Base-by-base conservation (phyloP, 768 basidiomycete species). In the Cubamyces lactineus region DNA sequence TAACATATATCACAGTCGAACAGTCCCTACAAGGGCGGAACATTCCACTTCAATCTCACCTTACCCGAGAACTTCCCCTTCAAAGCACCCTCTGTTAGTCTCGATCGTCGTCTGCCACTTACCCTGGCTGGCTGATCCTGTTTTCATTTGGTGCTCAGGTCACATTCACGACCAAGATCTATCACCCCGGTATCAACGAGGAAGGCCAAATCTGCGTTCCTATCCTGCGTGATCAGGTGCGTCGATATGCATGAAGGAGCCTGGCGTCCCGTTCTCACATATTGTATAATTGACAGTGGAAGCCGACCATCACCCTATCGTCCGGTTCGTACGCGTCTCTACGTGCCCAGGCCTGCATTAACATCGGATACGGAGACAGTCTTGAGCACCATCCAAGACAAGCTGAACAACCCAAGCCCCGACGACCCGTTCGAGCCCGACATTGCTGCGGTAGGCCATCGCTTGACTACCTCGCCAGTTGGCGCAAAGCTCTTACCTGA, bases 381-480 rank as follows among this genome's bases (percentile, higher is more conserved):
- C 1, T 81, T 94, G 19, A 78, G 79, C 24, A 84, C 86, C 50
- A 85, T 94, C 61, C 87, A 90, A 72, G 91, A 93, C 71, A 94
- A 94, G 75, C 70, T 94, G 53, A 93, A 93, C 72, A 92, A 94
- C 72, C 92, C 92, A 17, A 91, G 88, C 71, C 81, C 91, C 17
- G 92, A 94, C 69, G 92, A 94, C 71, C 92, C 92, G 0, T 94
- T 92, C 69, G 90, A 93, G 69, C 89, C 92, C 28, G 91, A 93
- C 0, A 90, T 93, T 66, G 92, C 92, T 40, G 87, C 87, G 34
- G 89, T 94, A 71, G 57, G 87, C 76, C 30, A 16, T 41, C 45
- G 42, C 45, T 43, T 42, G 30, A 41, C 4, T 3, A 23, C 23
- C 15, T 34, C 11, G 34, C 11, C 21, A 47, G 54, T 51, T 34